Evolutionary conservation across 805 yeast genomes (phyloP).

Genomic region (Spathaspora arborariae): DNA sequence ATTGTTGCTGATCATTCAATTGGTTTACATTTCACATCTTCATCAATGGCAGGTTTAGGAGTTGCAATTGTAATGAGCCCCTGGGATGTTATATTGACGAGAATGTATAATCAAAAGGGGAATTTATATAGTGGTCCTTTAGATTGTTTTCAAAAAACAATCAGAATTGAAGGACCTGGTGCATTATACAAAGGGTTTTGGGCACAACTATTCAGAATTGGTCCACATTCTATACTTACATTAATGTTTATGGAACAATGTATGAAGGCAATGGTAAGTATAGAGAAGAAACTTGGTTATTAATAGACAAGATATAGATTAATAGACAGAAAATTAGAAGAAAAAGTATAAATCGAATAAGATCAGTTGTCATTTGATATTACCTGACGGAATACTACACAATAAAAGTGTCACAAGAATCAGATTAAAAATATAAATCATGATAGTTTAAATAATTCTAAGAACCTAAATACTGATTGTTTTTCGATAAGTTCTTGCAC

Average conservation of each 20-base stretch:
- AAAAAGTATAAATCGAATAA: neutral
- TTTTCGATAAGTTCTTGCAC: too few species aligned
- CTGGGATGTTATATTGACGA: slow-evolving; percentile 91
- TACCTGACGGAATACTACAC: too few species aligned
- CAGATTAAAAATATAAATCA: too few species aligned
- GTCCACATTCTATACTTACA: slow-evolving; percentile 90
- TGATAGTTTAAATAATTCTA: too few species aligned
- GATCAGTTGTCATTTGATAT: too few species aligned
- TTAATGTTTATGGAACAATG: slow-evolving; percentile 96
- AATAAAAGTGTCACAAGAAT: too few species aligned
- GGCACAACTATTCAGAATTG: slow-evolving; percentile 88
- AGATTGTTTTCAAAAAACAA: slow-evolving; percentile 85
- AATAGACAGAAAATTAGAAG: neutral
- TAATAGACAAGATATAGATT: neutral
- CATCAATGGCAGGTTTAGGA: slow-evolving; percentile 82
- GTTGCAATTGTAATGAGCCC: slow-evolving; percentile 97
- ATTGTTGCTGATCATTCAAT: slow-evolving; percentile 58
- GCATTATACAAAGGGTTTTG: slow-evolving; percentile 94
- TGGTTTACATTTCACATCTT: slow-evolving; percentile 65
- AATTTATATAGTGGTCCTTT: slow-evolving; percentile 79
- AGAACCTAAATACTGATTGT: too few species aligned
- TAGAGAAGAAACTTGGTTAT: slow-evolving; percentile 17
- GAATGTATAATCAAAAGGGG: slow-evolving; percentile 94
- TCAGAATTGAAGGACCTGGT: slow-evolving; percentile 72
- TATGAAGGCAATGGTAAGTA: slow-evolving; percentile 50